Conservation (phyloP, 495 filamentous ascomycete genomes). For the Aspergillus kassunensis region DNA sequence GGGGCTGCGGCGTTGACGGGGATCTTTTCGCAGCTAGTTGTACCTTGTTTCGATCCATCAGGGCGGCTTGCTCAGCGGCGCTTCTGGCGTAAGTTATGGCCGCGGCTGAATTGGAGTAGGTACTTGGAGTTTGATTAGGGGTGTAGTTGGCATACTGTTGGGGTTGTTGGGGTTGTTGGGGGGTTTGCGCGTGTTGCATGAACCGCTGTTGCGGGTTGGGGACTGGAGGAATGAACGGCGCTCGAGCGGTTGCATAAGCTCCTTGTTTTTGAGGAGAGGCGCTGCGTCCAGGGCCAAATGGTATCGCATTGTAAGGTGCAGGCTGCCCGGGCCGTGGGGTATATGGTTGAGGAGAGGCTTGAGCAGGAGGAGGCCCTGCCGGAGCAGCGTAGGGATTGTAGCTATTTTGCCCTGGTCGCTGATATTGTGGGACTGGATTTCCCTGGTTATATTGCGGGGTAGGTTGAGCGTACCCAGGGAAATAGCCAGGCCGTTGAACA, state of each 20-base stretch:
- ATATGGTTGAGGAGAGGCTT: constrained; percentile 36
- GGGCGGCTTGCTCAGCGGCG: constrained; percentile 43
- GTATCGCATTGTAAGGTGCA: constrained; percentile 31
- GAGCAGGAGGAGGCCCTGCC: constrained; percentile 25
- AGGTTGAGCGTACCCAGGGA: constrained; percentile 35
- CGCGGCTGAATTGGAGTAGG: constrained; percentile 39
- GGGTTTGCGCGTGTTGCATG: constrained; percentile 27
- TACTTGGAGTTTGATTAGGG: constrained; percentile 24
- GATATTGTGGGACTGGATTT: constrained; percentile 33
- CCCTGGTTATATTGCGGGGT: constrained; percentile 38
- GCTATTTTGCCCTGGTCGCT: constrained; percentile 39
- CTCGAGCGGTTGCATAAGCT: constrained; percentile 24
- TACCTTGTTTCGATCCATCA: constrained; percentile 44
- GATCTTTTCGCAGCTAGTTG: constrained; percentile 35
- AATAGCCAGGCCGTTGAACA: constrained; percentile 36
- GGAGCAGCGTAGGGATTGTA: constrained; percentile 33
- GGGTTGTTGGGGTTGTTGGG: constrained; percentile 19
- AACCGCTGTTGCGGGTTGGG: constrained; percentile 28
- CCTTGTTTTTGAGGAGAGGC: constrained; percentile 32
- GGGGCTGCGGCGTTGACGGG: constrained; percentile 41
- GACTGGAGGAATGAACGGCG: constrained; percentile 22
- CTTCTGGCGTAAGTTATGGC: constrained; percentile 40
- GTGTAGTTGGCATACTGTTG: constrained; percentile 25
- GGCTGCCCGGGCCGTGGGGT: constrained; percentile 40
- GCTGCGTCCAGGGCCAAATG: constrained; percentile 31